Evolutionary conservation across 108 stramenopile genomes (phyloP), one percentile per base, ranked within the genome.

Genomic region (Nitzschia sp.): DNA sequence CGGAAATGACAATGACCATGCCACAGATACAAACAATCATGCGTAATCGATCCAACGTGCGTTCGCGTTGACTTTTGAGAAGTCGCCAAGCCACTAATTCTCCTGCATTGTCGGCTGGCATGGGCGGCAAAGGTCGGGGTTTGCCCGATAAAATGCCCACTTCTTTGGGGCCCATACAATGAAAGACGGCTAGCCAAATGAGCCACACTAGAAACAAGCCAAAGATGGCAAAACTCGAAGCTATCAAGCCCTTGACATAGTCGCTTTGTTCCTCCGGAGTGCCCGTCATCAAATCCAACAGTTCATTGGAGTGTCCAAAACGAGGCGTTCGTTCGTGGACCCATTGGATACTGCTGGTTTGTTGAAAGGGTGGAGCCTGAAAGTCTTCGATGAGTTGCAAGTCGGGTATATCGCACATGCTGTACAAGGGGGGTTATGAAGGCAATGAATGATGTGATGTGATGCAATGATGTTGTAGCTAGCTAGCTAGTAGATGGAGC

Each of bases 271-370:
- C 45, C 1, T 35, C 30, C 25, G 46, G 33, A 2, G 53, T 51
- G 2, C 71, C 71, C 0, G 42, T 0, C 63, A 64, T 46, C 28
- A 72, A 27, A 28, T 25, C 2, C 26, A 64, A 35, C 2, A 72
- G 17, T 19, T 72, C 63, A 3, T 47, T 64, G 54, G 71, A 34
- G 21, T 58, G 29, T 3, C 71, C 64, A 64, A 64, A 72, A 5
- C 71, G 24, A 13, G 71, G 71, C 15, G 71, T 32, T 2, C 29
- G 6, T 1, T 30, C 29, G 28, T 67, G 57, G 58, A 61, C 67
- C 73, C 66, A 67, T 53, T 30, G 30, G 0, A 67, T 74, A 31
- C 33, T 60, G 17, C 45, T 36, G 0, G 73, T 74, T 33, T 74
- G 59, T 4, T 15, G 18, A 45, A 74, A 66, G 6, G 26, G 27